Evolutionary conservation across 1,284 basidiomycete species (phyloP), one percentile per base, ranked within the genome.

Genomic region (Fistulinella cinereoalba): DNA sequence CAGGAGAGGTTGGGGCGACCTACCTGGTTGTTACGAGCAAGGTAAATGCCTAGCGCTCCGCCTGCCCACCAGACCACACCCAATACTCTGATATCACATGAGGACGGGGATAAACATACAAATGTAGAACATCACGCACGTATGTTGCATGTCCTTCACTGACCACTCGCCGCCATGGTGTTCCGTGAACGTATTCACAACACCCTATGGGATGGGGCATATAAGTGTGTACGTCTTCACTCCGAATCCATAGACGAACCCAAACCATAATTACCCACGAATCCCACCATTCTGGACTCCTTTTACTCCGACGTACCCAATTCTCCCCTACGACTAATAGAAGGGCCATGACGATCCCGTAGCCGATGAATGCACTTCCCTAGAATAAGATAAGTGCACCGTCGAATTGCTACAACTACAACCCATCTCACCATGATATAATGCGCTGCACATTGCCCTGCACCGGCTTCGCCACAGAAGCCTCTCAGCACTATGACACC

Each of bases 131-230:
- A 47, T 31, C 15, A 73, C 76, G 66, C 70, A 86, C 80, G 92
- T 95, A 65, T 97, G 92, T 61, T 97, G 93, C 86, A 96, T 88
- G 63, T 97, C 91, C 66, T 96, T 95, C 53, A 87, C 86, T 9
- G 89, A 89, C 92, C 92, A 94, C 2, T 62, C 66, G 18, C 75
- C 74, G 19, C 91, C 91, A 46, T 81, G 87, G 61, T 93, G 91
- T 62, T 96, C 92, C 2, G 94, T 97, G 62, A 97, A 97, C 0
- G 94, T 95, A 59, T 97, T 97, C 48, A 97, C 85, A 75, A 54
- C 43, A 25, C 66, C 64, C 62, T 68, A 27, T 23, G 41, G 41
- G 29, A 32, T 19, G 31, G 33, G 8, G 23, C 18, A 39, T 22
- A 44, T 51, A 12, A 53, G 27, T 6, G 23, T 5, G 16, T 4